These are phyloP conservation scores for Alliaria petiolata DNA, from an alignment of 345 rosid species.

Conservation along the genomic window DNA sequence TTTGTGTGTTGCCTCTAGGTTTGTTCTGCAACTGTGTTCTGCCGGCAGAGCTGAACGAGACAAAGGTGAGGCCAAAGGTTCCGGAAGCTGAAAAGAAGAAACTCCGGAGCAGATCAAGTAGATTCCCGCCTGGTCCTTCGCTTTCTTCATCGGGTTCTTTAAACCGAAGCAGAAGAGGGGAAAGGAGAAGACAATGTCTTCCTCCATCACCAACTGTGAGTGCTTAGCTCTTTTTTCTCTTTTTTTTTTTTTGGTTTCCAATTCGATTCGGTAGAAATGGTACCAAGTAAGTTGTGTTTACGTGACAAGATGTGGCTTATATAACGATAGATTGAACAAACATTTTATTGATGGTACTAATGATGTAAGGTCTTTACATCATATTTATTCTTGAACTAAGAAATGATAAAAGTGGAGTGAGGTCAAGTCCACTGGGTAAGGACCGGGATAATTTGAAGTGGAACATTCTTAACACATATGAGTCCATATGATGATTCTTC, in stretches of 20 bases:
- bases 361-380: conserved; percentile 7
- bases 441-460: conserved; percentile 31
- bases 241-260: not conserved
- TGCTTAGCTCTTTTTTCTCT: conserved; percentile 28
- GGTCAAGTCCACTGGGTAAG: conserved; percentile 7
- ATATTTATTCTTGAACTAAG: not conserved
- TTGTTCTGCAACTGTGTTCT: conserved; percentile 90
- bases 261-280: conserved; percentile 11
- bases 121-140: conserved; percentile 42
- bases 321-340: conserved; percentile 4
- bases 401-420: not conserved
- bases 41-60: conserved; percentile 73
- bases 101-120: conserved; percentile 55
- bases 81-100: conserved; percentile 71
- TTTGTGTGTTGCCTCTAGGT: conserved; percentile 48
- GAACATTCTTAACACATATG: conserved; percentile 41
- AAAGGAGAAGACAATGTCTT: conserved; percentile 52
- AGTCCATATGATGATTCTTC: conserved; percentile 46
- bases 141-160: conserved; percentile 55
- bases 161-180: conserved; percentile 52
- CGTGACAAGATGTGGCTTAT: not conserved
- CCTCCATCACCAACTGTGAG: conserved; percentile 57
- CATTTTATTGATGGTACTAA: conserved; percentile 14
- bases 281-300: conserved; percentile 17
- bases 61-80: conserved; percentile 52